A percentile compares a stretch with the other conserved stretches of the same genome.
Conservation (phyloP, 805 yeast genomes). For the Komagataella kurtzmanii region DNA sequence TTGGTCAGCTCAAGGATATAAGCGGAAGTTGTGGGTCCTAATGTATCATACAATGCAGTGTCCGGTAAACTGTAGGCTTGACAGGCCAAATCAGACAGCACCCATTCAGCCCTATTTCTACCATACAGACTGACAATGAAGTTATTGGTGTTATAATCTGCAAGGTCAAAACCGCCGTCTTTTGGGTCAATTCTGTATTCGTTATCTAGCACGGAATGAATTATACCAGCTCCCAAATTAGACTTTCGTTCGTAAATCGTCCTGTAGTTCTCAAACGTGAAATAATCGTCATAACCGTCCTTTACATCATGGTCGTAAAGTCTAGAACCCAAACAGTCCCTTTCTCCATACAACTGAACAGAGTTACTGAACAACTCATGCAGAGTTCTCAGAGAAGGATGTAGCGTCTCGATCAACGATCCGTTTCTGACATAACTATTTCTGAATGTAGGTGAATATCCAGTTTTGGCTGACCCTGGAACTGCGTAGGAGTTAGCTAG, state of each 20-base stretch:
- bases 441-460: slow-evolving; percentile 2
- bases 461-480: neutral
- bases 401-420: slow-evolving; percentile 7
- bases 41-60: slow-evolving; percentile 42
- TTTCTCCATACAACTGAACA: slow-evolving; percentile 11
- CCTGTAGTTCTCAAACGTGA: slow-evolving; percentile 27
- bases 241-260: slow-evolving; percentile 28
- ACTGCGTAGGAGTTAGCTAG: neutral
- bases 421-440: slow-evolving; percentile 1
- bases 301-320: slow-evolving; percentile 17
- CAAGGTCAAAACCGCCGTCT: slow-evolving; percentile 4
- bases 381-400: slow-evolving; percentile 24
- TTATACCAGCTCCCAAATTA: slow-evolving; percentile 42
- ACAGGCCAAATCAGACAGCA: slow-evolving; percentile 55
- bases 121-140: slow-evolving; percentile 46
- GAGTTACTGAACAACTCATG: slow-evolving; percentile 20
- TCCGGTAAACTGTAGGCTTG: slow-evolving; percentile 39
- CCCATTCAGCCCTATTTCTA: slow-evolving; percentile 56
- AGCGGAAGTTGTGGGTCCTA: slow-evolving; percentile 46
- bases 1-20: slow-evolving; percentile 50
- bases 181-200: slow-evolving; percentile 5
- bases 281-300: slow-evolving; percentile 24
- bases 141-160: neutral
- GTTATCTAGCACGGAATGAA: slow-evolving; percentile 21
- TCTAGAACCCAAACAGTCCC: slow-evolving; percentile 24